phyloP scores from a whole-genome alignment of 2,329 filamentous ascomycete species.

The Arthrinium puccinioides region DNA sequence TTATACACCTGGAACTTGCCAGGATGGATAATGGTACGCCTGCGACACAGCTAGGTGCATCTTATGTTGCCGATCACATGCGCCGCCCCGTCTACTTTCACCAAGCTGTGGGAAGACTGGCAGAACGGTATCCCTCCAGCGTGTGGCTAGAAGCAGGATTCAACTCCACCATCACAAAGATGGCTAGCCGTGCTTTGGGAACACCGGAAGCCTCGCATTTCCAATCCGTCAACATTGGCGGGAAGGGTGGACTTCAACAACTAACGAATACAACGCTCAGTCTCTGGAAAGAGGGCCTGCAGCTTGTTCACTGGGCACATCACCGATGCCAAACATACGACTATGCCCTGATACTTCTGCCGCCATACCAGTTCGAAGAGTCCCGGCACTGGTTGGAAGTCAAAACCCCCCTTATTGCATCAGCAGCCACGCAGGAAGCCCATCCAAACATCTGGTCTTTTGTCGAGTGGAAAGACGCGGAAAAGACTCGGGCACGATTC shows the following conservation, averaged over 20 bases:
- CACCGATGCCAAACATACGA: conserved; percentile 16
- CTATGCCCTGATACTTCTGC: conserved; percentile 20
- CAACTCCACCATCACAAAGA: conserved; percentile 22
- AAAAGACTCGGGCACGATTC: conserved; percentile 25
- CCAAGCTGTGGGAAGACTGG: conserved; percentile 19
- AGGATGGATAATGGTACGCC: conserved; percentile 6
- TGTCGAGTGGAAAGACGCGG: conserved; percentile 15
- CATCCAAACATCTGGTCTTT: conserved; percentile 9
- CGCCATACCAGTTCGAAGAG: conserved; percentile 36
- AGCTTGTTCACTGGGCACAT: conserved; percentile 29
- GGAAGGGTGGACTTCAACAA: conserved; percentile 6
- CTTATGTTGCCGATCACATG: conserved; percentile 19
- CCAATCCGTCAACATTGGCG: conserved; percentile 15
- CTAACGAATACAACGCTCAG: conserved; percentile 17
- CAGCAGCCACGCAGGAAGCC: conserved; percentile 1
- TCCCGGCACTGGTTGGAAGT: conserved; percentile 29
- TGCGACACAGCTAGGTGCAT: conserved; percentile 3
- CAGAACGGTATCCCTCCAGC: conserved; percentile 9
- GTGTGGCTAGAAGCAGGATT: conserved; percentile 27
- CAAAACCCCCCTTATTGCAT: conserved; percentile 11
- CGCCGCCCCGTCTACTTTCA: conserved; percentile 25
- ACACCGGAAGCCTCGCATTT: conserved; percentile 12
- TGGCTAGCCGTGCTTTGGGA: conserved; percentile 21
- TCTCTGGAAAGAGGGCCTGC: conserved; percentile 33
- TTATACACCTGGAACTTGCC: conserved; percentile 16